Evolutionary conservation across 495 filamentous ascomycete genomes (phyloP).

Genomic region (Lepraria neglecta): DNA sequence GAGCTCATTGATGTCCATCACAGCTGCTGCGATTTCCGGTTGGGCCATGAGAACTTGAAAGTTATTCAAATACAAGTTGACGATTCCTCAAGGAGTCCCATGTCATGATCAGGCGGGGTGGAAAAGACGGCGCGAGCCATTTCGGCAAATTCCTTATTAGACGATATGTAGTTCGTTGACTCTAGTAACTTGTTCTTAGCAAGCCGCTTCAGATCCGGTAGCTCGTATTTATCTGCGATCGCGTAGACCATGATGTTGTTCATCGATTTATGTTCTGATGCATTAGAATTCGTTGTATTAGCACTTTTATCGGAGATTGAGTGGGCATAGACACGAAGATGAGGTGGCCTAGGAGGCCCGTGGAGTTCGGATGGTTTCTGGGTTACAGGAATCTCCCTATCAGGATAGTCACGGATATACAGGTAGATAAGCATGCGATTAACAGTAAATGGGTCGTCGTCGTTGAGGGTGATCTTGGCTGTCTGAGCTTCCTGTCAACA

Average conservation of each 20-base stretch:
- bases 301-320: not conserved
- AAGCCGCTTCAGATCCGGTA: not conserved
- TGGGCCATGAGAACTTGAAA: not conserved
- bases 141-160: not conserved
- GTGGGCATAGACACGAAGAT: not conserved
- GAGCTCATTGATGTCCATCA: not conserved
- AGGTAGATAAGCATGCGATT: constrained; percentile 9
- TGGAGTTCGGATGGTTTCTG: not conserved
- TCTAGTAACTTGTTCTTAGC: constrained; percentile 4
- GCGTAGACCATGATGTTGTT: constrained; percentile 12
- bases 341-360: not conserved
- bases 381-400: not conserved
- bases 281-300: no score
- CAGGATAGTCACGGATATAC: constrained; percentile 5
- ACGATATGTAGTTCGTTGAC: not conserved
- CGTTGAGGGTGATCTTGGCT: not conserved
- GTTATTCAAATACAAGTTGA: not conserved
- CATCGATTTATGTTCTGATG: not conserved
- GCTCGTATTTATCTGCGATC: constrained; percentile 7
- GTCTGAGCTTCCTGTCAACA: not conserved
- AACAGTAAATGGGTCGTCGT: constrained; percentile 2
- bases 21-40: not conserved
- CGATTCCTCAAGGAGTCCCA: not conserved
- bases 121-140: not conserved
- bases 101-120: not conserved